Conservation (phyloP, 345 rosid species). For the Arabidopsis thaliana region DNA sequence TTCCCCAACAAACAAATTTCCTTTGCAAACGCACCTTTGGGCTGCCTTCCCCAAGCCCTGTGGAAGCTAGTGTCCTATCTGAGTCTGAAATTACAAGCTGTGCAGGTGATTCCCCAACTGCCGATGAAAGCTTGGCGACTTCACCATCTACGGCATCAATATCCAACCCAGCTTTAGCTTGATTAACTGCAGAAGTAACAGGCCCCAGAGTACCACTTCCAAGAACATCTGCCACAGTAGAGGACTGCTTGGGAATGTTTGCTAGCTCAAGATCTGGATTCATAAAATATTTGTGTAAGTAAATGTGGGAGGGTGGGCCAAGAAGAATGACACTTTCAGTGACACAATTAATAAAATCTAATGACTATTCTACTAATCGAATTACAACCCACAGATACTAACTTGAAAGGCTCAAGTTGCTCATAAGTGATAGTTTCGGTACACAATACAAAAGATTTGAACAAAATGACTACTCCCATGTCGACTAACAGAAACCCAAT, state of each 20-base stretch:
- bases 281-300: no score
- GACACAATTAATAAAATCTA: no score
- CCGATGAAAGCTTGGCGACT: constrained; percentile 47
- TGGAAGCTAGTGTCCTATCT: constrained; percentile 43
- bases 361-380: no score
- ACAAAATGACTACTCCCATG: neutral
- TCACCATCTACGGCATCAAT: constrained; percentile 37
- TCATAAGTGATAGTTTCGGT: neutral
- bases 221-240: constrained; percentile 7
- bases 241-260: neutral
- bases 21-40: constrained; percentile 48
- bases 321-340: no score
- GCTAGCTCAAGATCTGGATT: no score
- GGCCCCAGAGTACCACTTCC: no score
- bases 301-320: no score
- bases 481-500: neutral
- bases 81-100: constrained; percentile 51
- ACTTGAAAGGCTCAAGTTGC: neutral
- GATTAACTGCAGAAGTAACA: neutral
- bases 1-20: no score
- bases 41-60: constrained; percentile 42
- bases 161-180: constrained; percentile 2
- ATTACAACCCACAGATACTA: no score
- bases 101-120: constrained; percentile 58
- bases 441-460: neutral